Base-by-base conservation (phyloP, 768 basidiomycete genomes). In the Saitozyma sp. region DNA sequence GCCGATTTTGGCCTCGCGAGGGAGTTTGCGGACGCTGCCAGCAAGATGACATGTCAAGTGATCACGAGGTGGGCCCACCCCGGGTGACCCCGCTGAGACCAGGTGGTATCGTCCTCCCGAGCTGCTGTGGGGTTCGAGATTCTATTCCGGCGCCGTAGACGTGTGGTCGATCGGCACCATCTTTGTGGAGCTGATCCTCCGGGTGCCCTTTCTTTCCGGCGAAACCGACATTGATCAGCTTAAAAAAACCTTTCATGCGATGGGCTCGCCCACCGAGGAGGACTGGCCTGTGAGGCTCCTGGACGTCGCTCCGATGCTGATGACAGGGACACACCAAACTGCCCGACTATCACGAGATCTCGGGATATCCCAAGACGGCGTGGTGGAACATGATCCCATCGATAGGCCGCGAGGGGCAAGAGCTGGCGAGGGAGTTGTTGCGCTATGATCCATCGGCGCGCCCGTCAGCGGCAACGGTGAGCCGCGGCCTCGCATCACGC, bases 31-130 rank as follows among this genome's bases (percentile, higher is more conserved):
- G 96, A 98, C 71, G 92, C 94, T 29, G 89, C 89, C 4, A 88
- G 89, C 74, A 92, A 92, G 80, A 98, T 99, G 96, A 97, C 96
- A 0, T 91, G 89, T 71, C 93, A 97, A 75, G 95, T 99, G 64
- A 97, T 99, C 80, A 99, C 96, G 16, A 84, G 92, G 92, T 94
- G 55, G 57, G 86, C 78, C 6, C 0, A 42, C 29, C 17, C 20
- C 16, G 1, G 41, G 48, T 17, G 48, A 17, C 2, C 45, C 6
- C 13, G 6, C 62, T 54, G 65, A 52, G 13, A 16, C 4, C 60
- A 95, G 95, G 68, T 99, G 96, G 96, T 99, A 99, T 75, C 90
- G 96, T 3, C 92, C 95, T 5, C 94, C 96, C 14, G 95, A 99
- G 78, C 85, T 99, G 9, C 83, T 99, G 7, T 95, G 91, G 66